Base-by-base conservation (phyloP, 1,284 basidiomycete genomes). In the Neonothopanus nambi region DNA sequence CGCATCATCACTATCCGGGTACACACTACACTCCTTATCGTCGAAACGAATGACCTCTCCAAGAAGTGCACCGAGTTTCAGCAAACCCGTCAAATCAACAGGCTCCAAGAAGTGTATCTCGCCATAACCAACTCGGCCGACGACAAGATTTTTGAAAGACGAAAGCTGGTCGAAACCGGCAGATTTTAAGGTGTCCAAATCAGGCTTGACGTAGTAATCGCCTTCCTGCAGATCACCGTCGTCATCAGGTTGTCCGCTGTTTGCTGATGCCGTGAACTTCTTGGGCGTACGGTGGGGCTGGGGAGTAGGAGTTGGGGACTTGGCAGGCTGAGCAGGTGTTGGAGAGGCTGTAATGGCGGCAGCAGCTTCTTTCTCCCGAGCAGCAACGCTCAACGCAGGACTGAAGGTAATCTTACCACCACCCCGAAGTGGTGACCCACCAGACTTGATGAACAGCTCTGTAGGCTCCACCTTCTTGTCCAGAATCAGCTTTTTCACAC, bases 401-500 rank as follows among this genome's bases (percentile, higher is more conserved):
- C 79, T 91, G 67, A 91, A 91, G 0, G 79, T 78, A 47, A 88
- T 76, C 63, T 82, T 88, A 33, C n/a, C n/a, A n/a, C n/a, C n/a
- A n/a, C 69, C 64, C 37, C 71, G 69, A 39, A 71, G 66, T 40
- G 74, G 67, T 38, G 69, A 61, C 13, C 70, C 70, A 47, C 71
- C 78, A 3, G 81, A 78, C 66, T 81, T 82, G 59, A 71, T 75
- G 61, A 89, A 87, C 48, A 89, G 61, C 57, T 90, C 85, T n/a
- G 79, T 72, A 13, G 87, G 77, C 52, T 89, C 87, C 15, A 89
- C 76, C 64, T 85, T 89, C 68, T 87, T 91, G 65, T 95, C 90
- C 53, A 98, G 72, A 37, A 95, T 88, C 51, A 99, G 82, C 69
- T 97, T 96, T 79, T 98, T 99, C 57, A 98, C 93, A 67, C 92